These are phyloP conservation scores for Exophiala alcalophila DNA, from an alignment of 2,329 filamentous ascomycete genomes.

Conservation along the genomic window DNA sequence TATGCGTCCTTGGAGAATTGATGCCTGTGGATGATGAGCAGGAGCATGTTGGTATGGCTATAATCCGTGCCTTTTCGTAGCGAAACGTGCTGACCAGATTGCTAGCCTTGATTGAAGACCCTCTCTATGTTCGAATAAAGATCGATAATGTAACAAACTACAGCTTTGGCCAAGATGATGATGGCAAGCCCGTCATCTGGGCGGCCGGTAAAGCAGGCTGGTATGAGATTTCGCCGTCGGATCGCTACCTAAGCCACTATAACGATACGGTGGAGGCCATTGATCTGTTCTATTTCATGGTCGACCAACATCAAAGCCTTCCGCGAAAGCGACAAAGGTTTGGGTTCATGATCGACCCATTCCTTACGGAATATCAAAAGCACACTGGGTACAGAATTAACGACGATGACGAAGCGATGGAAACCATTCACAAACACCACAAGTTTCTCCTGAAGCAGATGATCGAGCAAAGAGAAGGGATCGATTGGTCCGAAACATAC, in stretches of 20 bases:
- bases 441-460: conserved; percentile 48
- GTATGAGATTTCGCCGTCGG: conserved; percentile 57
- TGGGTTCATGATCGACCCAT: conserved; percentile 30
- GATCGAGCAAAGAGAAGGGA: conserved; percentile 44
- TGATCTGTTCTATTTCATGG: conserved; percentile 58
- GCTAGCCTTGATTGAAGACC: conserved; percentile 38
- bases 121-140: conserved; percentile 38
- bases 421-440: conserved; percentile 46
- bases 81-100: conserved; percentile 38
- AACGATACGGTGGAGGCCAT: conserved; percentile 59
- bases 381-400: conserved; percentile 35
- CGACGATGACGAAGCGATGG: conserved; percentile 46
- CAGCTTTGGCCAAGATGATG: conserved; percentile 51
- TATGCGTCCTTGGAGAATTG: conserved; percentile 54
- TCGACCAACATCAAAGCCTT: conserved; percentile 52
- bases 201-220: conserved; percentile 61
- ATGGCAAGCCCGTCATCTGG: conserved; percentile 59
- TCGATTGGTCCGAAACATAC: conserved; percentile 45
- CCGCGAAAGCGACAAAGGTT: conserved; percentile 25
- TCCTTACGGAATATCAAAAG: conserved; percentile 30
- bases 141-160: conserved; percentile 50
- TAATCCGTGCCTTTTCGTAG: conserved; percentile 7
- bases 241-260: conserved; percentile 50
- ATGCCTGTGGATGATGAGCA: conserved; percentile 46
- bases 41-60: conserved; percentile 40